phyloP scores from a whole-genome alignment of 306 rosid species.

The Alnus glutinosa region DNA sequence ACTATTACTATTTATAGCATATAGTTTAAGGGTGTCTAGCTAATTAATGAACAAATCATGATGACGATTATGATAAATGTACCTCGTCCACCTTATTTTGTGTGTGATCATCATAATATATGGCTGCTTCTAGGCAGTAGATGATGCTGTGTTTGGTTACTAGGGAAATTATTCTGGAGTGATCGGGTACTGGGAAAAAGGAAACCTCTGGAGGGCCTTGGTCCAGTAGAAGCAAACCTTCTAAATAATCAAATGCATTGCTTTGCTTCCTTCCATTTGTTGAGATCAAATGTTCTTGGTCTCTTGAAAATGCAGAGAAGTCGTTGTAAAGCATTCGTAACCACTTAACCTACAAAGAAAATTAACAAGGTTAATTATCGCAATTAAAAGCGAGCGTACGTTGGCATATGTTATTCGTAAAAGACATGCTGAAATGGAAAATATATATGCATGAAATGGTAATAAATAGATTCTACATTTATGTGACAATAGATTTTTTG shows the following conservation, averaged over 20 bases:
- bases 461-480: background rate
- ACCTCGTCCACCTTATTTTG: constrained; percentile 41
- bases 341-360: constrained; percentile 67
- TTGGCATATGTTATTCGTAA: too few relatives aligned
- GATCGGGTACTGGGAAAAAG: constrained; percentile 54
- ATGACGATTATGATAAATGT: background rate
- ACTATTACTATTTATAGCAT: too few relatives aligned
- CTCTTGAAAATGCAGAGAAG: constrained; percentile 55
- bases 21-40: too few relatives aligned
- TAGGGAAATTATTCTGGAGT: constrained; percentile 50
- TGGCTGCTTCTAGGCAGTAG: constrained; percentile 58
- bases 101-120: constrained; percentile 49
- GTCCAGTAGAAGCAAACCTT: constrained; percentile 60
- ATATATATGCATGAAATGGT: background rate
- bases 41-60: too few relatives aligned
- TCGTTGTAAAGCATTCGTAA: constrained; percentile 55
- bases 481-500: too few relatives aligned
- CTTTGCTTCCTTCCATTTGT: constrained; percentile 25
- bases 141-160: constrained; percentile 50
- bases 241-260: constrained; percentile 53
- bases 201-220: constrained; percentile 61
- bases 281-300: constrained; percentile 70
- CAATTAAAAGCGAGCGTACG: background rate
- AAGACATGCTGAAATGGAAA: background rate
- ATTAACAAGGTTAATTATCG: background rate